Evolutionary conservation across 1,139 yeast genomes (phyloP).

Genomic region (Hyphopichia pseudoburtonii): DNA sequence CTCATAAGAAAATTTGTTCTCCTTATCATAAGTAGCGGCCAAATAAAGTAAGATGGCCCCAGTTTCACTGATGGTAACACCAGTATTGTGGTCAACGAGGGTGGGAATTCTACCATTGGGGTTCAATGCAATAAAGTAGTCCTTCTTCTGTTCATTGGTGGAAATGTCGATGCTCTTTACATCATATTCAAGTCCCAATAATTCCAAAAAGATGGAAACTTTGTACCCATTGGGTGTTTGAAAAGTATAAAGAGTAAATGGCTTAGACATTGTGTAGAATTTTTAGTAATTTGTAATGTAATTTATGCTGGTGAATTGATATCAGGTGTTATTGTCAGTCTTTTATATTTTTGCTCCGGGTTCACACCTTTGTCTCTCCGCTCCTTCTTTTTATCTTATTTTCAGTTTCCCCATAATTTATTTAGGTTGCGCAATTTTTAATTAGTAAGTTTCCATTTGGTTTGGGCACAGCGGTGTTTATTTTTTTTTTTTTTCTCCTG

Average conservation of each 20-base stretch:
- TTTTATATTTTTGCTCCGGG: too few relatives aligned
- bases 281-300: neutral
- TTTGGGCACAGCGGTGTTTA: too few relatives aligned
- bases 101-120: constrained; percentile 68
- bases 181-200: constrained; percentile 49
- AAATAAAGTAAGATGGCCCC: constrained; percentile 60
- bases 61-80: constrained; percentile 51
- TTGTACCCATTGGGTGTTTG: constrained; percentile 63
- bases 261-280: constrained; percentile 5
- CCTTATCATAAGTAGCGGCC: constrained; percentile 57
- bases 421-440: neutral
- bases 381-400: too few relatives aligned
- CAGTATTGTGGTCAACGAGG: constrained; percentile 45
- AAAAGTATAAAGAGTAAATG: constrained; percentile 42
- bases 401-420: neutral
- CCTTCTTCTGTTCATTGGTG: constrained; percentile 45
- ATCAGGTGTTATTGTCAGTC: neutral
- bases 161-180: constrained; percentile 40
- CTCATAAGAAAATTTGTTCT: constrained; percentile 47
- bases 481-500: too few relatives aligned
- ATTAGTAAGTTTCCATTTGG: neutral
- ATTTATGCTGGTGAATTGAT: neutral
- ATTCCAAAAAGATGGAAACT: constrained; percentile 46
- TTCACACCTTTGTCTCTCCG: too few relatives aligned
- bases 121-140: constrained; percentile 54